A percentile compares a stretch with the other conserved stretches of the same genome.
Conservation (phyloP, 805 yeast species). For the Nakazawaea ernobii region DNA sequence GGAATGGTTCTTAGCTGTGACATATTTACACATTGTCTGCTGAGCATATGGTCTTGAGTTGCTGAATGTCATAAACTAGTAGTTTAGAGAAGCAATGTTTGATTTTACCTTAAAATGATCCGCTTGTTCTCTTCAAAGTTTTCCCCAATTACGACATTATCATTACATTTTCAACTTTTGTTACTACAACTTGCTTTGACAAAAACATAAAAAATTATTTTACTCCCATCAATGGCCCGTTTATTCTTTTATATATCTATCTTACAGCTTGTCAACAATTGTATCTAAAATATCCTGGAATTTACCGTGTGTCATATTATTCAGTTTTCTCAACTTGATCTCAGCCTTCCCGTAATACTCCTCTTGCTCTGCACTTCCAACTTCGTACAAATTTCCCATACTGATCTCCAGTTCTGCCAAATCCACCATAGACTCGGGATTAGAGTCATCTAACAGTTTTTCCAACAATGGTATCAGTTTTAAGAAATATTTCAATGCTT, state of each 20-base stretch:
- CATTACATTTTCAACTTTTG: too few species aligned
- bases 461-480: conserved; percentile 54
- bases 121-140: too few species aligned
- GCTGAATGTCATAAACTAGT: too few species aligned
- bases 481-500: conserved; percentile 40
- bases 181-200: too few species aligned
- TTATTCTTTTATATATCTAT: not conserved
- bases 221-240: too few species aligned
- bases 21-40: too few species aligned
- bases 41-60: too few species aligned
- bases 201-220: too few species aligned
- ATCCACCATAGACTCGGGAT: conserved; percentile 76
- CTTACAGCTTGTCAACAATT: conserved; percentile 20
- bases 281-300: conserved; percentile 60
- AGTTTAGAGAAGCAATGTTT: too few species aligned
- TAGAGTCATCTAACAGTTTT: conserved; percentile 60
- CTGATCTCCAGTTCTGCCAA: conserved; percentile 83
- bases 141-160: too few species aligned
- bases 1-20: too few species aligned
- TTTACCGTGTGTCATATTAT: conserved; percentile 74
- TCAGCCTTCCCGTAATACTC: conserved; percentile 65
- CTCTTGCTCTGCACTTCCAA: conserved; percentile 65
- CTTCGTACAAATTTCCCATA: conserved; percentile 66
- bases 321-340: conserved; percentile 59
- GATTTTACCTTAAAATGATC: too few species aligned